These are phyloP conservation scores for Salinomyces thailandicus DNA, from an alignment of 2,329 filamentous ascomycete species.

Conservation along the genomic window DNA sequence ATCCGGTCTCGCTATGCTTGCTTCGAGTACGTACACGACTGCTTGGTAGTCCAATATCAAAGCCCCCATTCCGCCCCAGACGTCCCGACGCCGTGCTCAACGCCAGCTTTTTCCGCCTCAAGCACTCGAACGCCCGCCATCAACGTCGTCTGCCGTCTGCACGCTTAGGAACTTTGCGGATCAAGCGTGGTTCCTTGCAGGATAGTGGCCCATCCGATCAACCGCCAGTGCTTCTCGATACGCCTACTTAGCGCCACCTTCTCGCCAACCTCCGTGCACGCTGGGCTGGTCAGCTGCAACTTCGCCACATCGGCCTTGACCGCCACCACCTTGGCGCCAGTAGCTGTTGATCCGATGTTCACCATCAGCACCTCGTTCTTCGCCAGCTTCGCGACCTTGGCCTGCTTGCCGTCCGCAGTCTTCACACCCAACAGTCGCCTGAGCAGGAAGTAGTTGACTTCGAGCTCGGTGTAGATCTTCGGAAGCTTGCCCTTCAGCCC, in stretches of 20 bases:
- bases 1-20: background rate
- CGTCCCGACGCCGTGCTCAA: background rate
- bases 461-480: constrained; percentile 95
- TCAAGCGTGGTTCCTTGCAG: constrained; percentile 23
- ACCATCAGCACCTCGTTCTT: constrained; percentile 99
- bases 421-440: constrained; percentile 90
- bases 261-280: constrained; percentile 94
- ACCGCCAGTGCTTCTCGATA: constrained; percentile 98
- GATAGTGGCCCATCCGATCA: constrained; percentile 61
- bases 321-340: constrained; percentile 90
- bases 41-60: background rate
- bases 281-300: constrained; percentile 69
- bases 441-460: constrained; percentile 98
- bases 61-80: background rate
- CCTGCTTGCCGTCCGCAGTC: constrained; percentile 96
- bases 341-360: constrained; percentile 96
- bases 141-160: background rate
- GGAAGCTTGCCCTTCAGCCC: constrained; percentile 88
- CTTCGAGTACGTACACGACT: background rate
- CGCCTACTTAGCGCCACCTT: constrained; percentile 93
- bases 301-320: constrained; percentile 98
- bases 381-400: constrained; percentile 93
- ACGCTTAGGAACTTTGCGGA: constrained; percentile 9
- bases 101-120: background rate
- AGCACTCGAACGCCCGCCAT: background rate